Evolutionary conservation across 1,139 yeast species (phyloP), one percentile per base, ranked within the genome.

Genomic region (Eremothecium coryli): DNA sequence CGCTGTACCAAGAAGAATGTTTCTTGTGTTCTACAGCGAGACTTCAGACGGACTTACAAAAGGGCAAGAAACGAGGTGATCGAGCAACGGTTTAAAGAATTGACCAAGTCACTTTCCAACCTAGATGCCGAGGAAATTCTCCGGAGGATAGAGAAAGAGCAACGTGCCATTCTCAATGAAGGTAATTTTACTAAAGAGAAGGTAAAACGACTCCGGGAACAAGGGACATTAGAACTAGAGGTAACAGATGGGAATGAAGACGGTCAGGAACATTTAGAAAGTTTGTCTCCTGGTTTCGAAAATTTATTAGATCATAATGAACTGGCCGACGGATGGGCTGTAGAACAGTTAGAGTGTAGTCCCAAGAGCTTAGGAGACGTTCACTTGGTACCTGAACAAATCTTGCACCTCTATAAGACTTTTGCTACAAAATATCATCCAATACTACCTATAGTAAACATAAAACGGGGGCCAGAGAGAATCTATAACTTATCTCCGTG

Each of bases 21-120:
- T 5, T 65, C 66, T 13, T 90, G 98, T 56, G 71, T 78, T 25
- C 60, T 88, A 34, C 77, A 82, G 48, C 70, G 82, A 8, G 93
- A 79, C 46, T 90, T 82, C 56, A 84, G 86, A 55, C 66, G 98
- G 45, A 85, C 95, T 0, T 82, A 82, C 45, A 90, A 88, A 52
- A 66, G 97, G 36, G 93, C 88, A 4, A 70, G 93, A 36, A 71
- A 86, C 32, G 90, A 82, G 18, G 84, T 80, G 52, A 76, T 90
- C 35, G 97, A 88, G 52, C 71, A 68, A 46, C 93, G 88, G 54
- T 80, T 81, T 47, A 67, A 70, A 37, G 82, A 74, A 45, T 61
- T 88, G 43, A 73, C 81, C 46, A 66, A 68, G 44, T 70, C 75
- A 27, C 58, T 84, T 38, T 71, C 73, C 12, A 61, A 66, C 16